Conservation (phyloP, 805 yeast genomes). For the Hanseniaspora lindneri region DNA sequence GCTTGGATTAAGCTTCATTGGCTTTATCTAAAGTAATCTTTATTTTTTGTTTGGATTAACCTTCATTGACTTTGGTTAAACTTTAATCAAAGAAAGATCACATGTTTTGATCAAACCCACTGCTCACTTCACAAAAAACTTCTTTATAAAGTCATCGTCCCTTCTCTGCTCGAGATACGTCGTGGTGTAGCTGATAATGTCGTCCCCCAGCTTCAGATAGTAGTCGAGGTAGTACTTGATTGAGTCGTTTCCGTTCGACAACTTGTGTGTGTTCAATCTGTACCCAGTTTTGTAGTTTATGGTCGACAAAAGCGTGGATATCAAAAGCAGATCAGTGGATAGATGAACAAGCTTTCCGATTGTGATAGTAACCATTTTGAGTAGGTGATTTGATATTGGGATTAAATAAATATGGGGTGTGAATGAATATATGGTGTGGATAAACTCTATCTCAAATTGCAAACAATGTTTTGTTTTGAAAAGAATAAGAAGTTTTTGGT, state of each 20-base stretch:
- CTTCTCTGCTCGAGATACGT: background rate
- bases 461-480: too few relatives aligned
- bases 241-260: conserved; percentile 36
- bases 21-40: too few relatives aligned
- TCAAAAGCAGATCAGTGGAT: conserved; percentile 46
- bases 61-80: too few relatives aligned
- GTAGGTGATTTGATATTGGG: too few relatives aligned
- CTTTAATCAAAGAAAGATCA: too few relatives aligned
- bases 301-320: conserved; percentile 62
- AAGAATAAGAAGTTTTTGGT: too few relatives aligned
- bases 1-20: too few relatives aligned
- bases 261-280: conserved; percentile 40
- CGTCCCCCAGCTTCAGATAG: conserved; percentile 80
- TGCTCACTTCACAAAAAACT: conserved; percentile 8
- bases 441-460: too few relatives aligned
- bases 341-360: conserved; percentile 46
- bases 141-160: background rate
- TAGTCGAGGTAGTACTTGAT: conserved; percentile 43
- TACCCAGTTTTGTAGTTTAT: conserved; percentile 62
- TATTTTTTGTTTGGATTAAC: too few relatives aligned
- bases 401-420: too few relatives aligned
- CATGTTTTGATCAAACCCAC: too few relatives aligned
- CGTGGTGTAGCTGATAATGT: conserved; percentile 48
- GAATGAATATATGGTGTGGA: too few relatives aligned
- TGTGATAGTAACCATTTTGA: conserved; percentile 3